Conservation (phyloP, 805 yeast genomes). For the Saturnispora serradocipensis region DNA sequence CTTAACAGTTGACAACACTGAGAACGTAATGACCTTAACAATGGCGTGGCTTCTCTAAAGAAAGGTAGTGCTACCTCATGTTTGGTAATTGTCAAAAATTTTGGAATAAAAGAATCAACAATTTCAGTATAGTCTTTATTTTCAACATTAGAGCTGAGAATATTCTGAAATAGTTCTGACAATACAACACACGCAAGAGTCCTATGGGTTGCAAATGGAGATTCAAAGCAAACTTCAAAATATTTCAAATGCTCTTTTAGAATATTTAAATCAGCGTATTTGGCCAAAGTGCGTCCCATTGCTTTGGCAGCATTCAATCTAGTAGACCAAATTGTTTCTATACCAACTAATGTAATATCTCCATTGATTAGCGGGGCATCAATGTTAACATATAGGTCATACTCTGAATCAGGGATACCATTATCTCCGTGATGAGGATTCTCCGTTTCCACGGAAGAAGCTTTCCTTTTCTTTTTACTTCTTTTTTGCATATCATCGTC, state of each 20-base stretch:
- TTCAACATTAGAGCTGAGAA: constrained; percentile 25
- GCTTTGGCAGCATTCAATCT: constrained; percentile 71
- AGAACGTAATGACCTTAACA: constrained; percentile 73
- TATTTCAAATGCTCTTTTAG: constrained; percentile 21
- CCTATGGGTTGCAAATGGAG: constrained; percentile 75
- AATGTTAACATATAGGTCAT: constrained; percentile 63
- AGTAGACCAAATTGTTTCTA: constrained; percentile 63
- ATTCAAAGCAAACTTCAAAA: constrained; percentile 31
- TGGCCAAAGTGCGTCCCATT: constrained; percentile 56
- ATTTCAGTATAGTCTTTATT: constrained; percentile 12
- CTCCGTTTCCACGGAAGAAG: constrained; percentile 4
- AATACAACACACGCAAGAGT: constrained; percentile 59
- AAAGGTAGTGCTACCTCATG: constrained; percentile 32
- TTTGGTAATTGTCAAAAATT: constrained; percentile 4
- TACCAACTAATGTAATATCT: constrained; percentile 78
- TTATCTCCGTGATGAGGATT: neutral
- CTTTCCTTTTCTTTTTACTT: constrained; percentile 43
- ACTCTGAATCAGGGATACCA: constrained; percentile 43
- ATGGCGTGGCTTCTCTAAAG: constrained; percentile 80
- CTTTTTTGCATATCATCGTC: constrained; percentile 13
- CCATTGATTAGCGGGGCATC: constrained; percentile 91
- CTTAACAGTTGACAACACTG: constrained; percentile 78
- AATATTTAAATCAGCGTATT: constrained; percentile 30
- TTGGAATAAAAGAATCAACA: constrained; percentile 7
- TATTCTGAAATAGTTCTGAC: constrained; percentile 42